These are phyloP conservation scores for Acanthochlamys bracteata DNA, from an alignment of 106 monocot species.

Conservation along the genomic window DNA sequence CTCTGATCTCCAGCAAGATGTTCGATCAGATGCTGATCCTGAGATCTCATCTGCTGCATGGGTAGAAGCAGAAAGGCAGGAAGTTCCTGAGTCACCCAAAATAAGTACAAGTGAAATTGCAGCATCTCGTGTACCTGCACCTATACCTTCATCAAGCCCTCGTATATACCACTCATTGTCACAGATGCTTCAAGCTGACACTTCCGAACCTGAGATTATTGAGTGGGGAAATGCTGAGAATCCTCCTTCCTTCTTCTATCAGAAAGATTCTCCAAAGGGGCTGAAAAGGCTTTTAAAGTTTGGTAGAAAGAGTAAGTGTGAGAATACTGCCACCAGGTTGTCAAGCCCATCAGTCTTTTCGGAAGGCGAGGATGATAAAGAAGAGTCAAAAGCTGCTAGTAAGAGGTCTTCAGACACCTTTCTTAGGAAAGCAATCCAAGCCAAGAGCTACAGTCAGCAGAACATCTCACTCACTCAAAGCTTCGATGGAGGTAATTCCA, in stretches of 20 bases:
- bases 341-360: conserved; percentile 68
- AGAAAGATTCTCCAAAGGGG: conserved; percentile 92
- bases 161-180: conserved; percentile 74
- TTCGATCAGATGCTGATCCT: conserved; percentile 40
- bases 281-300: conserved; percentile 92
- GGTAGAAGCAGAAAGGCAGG: conserved; percentile 61
- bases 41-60: conserved; percentile 87
- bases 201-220: conserved; percentile 62
- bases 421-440: conserved; percentile 34
- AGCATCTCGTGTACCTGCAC: conserved; percentile 26
- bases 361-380: conserved; percentile 87
- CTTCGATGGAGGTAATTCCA: conserved; percentile 57
- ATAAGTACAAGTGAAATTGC: conserved; percentile 10
- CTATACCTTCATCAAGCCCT: conserved; percentile 38
- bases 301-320: conserved; percentile 79
- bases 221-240: conserved; percentile 99
- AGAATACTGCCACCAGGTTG: conserved; percentile 41
- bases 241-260: conserved; percentile 85
- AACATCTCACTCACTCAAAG: conserved; percentile 41
- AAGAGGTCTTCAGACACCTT: conserved; percentile 45
- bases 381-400: conserved; percentile 48
- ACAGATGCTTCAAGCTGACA: conserved; percentile 93
- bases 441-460: conserved; percentile 33
- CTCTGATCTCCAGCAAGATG: neutral
- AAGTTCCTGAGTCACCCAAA: conserved; percentile 24